phyloP scores from a whole-genome alignment of 2,329 filamentous ascomycete genomes.

The Trichoderma arundinaceum region DNA sequence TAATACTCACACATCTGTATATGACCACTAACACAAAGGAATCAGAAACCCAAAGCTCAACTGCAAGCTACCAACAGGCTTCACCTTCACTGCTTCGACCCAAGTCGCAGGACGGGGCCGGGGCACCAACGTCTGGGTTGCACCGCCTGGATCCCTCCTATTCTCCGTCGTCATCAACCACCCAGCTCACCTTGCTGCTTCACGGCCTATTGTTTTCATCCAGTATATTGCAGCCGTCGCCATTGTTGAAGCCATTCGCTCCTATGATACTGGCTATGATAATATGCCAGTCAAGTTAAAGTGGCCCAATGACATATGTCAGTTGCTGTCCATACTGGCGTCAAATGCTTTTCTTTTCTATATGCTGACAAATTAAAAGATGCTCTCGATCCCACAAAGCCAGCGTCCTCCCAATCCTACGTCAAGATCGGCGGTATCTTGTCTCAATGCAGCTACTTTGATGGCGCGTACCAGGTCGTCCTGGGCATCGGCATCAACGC shows the following conservation, averaged over 20 bases:
- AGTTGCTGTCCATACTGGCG: constrained; percentile 35
- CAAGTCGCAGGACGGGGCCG: constrained; percentile 88
- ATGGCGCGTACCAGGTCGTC: constrained; percentile 80
- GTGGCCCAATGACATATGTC: constrained; percentile 96
- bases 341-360: too few species aligned
- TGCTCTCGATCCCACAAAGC: constrained; percentile 66
- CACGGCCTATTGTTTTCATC: constrained; percentile 85
- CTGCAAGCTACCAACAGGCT: constrained; percentile 78
- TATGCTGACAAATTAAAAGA: constrained; percentile 49
- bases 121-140: constrained; percentile 93
- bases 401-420: constrained; percentile 58
- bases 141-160: constrained; percentile 82
- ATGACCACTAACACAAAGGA: constrained; percentile 3
- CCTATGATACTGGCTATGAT: constrained; percentile 77
- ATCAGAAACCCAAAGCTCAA: constrained; percentile 77
- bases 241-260: constrained; percentile 80
- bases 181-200: constrained; percentile 70
- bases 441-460: constrained; percentile 82
- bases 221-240: constrained; percentile 93
- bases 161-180: constrained; percentile 91
- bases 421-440: constrained; percentile 94
- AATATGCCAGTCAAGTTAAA: constrained; percentile 84
- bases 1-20: neutral
- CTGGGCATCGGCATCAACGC: constrained; percentile 88
- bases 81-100: constrained; percentile 84